Percentiles rank a stretch among this genome's conserved stretches.
Evolutionary conservation across 1,284 basidiomycete species (phyloP).

Genomic region (Hemileia vastatrix): DNA sequence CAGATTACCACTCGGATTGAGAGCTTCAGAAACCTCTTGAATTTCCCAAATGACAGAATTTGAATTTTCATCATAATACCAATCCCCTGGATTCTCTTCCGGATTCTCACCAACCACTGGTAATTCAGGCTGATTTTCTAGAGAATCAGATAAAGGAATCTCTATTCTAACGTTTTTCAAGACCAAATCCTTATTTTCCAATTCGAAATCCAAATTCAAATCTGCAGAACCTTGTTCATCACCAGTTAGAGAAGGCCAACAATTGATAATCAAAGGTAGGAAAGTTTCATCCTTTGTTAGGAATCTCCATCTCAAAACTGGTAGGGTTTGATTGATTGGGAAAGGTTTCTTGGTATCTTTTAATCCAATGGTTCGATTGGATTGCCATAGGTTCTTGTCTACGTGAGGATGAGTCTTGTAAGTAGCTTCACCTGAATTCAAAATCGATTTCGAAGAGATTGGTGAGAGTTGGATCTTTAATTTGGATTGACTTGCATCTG

Average conservation of each 20-base stretch:
- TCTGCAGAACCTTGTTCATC: slow-evolving; percentile 81
- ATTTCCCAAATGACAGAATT: too few relatives aligned
- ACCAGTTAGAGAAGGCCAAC: slow-evolving; percentile 86
- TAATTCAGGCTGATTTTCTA: neutral
- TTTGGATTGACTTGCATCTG: slow-evolving; percentile 61
- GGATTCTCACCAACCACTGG: too few relatives aligned
- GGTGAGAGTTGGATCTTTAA: slow-evolving; percentile 61
- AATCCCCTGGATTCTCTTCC: too few relatives aligned
- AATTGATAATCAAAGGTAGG: slow-evolving; percentile 86
- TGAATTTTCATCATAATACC: too few relatives aligned
- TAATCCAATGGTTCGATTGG: slow-evolving; percentile 66
- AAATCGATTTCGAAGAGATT: slow-evolving; percentile 52
- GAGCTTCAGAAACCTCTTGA: too few relatives aligned
- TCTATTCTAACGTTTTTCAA: slow-evolving; percentile 77
- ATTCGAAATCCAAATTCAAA: slow-evolving; percentile 91
- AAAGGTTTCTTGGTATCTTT: slow-evolving; percentile 74
- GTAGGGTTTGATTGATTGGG: slow-evolving; percentile 72
- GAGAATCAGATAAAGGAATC: slow-evolving; percentile 73
- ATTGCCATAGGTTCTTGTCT: slow-evolving; percentile 69
- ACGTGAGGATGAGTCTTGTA: slow-evolving; percentile 96
- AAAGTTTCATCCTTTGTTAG: slow-evolving; percentile 79
- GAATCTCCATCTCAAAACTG: slow-evolving; percentile 86
- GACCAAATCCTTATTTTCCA: slow-evolving; percentile 56
- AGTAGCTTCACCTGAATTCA: slow-evolving; percentile 59
- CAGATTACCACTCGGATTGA: too few relatives aligned